Base-by-base conservation (phyloP, 805 yeast species). In the Saturnispora gosingensis region DNA sequence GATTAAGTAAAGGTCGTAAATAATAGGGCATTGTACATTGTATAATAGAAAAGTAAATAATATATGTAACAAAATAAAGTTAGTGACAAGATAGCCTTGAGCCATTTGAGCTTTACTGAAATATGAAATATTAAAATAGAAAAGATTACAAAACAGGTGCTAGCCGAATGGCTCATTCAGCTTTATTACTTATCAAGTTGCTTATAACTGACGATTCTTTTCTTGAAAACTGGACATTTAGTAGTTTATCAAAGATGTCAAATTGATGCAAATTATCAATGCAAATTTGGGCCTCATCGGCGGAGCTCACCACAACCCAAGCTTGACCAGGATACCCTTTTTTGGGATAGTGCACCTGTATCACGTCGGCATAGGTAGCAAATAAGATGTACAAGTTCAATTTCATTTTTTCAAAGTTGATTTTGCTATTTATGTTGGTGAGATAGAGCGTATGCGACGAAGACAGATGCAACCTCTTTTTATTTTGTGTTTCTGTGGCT, bases 301-400 rank as follows among this genome's bases (percentile, higher is more conserved):
- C 53, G 24, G 74, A 72, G 34, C 75, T 71, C 56, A 81, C 72
- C 1, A 77, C 68, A 2, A 84, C 64, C 68, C 83, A 85, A 0
- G 88, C 89, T 60, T 82, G 88, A 0, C 88, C 89, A 51, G 86
- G 69, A 56, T 73, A 65, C 50, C 71, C 71, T 36, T 72, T 63
- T 49, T 72, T 70, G 25, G 75, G 61, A 46, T 71, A 64, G 10
- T 54, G 64, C 10, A 85, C 71, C 10, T 77, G 75, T 4, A 83
- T 61, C 3, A 85, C 77, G 59, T 83, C 88, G 0, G 88, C 89
- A 62, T 73, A 83, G 0, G 81, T 75, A 13, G 82, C 69, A 57
- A 82, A 83, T 5, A 83, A 60, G 18, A 83, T 59, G 59, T 77
- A 83, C 11, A 85, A 66, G 56, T 76, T 77, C 49, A 77, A 76